These are phyloP conservation scores for Microdochium nivale DNA, from an alignment of 2,329 filamentous ascomycete species.

Conservation along the genomic window DNA sequence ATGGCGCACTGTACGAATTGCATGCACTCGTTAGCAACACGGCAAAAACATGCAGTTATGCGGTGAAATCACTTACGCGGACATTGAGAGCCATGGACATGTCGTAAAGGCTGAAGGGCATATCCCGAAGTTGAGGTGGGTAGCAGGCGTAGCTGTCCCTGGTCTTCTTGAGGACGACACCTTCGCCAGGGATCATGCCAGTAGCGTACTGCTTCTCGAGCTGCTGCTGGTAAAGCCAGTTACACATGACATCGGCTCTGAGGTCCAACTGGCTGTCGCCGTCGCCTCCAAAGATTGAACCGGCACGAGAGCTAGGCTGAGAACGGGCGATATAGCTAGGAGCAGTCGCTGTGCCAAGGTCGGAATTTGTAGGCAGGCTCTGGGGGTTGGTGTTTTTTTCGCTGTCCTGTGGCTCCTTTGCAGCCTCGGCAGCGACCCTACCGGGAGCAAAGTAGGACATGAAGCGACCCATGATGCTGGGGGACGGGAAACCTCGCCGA, in stretches of 20 bases:
- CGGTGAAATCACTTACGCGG: slow-evolving; percentile 23
- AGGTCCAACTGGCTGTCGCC: slow-evolving; percentile 40
- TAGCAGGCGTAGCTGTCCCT: slow-evolving; percentile 28
- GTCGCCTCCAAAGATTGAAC: slow-evolving; percentile 24
- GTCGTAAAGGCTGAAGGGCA: slow-evolving; percentile 24
- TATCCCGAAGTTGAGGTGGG: slow-evolving; percentile 25
- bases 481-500: slow-evolving; percentile 3
- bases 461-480: slow-evolving; percentile 19
- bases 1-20: slow-evolving; percentile 44
- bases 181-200: slow-evolving; percentile 25
- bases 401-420: slow-evolving; percentile 9
- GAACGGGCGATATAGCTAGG: slow-evolving; percentile 11
- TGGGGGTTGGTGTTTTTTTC: slow-evolving; percentile 8
- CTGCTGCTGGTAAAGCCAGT: slow-evolving; percentile 54
- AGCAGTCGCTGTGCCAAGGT: slow-evolving; percentile 11
- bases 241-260: slow-evolving; percentile 54
- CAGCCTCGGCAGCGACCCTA: slow-evolving; percentile 3
- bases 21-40: not conserved
- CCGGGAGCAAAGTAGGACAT: slow-evolving; percentile 24
- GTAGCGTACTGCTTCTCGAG: slow-evolving; percentile 36
- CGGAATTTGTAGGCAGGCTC: slow-evolving; percentile 4
- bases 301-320: slow-evolving; percentile 5
- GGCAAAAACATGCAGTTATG: too few species aligned
- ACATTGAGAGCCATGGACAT: slow-evolving; percentile 29
- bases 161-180: slow-evolving; percentile 29